Evolutionary conservation across 1,284 basidiomycete genomes (phyloP).

Genomic region (Laetiporus sulphureus): DNA sequence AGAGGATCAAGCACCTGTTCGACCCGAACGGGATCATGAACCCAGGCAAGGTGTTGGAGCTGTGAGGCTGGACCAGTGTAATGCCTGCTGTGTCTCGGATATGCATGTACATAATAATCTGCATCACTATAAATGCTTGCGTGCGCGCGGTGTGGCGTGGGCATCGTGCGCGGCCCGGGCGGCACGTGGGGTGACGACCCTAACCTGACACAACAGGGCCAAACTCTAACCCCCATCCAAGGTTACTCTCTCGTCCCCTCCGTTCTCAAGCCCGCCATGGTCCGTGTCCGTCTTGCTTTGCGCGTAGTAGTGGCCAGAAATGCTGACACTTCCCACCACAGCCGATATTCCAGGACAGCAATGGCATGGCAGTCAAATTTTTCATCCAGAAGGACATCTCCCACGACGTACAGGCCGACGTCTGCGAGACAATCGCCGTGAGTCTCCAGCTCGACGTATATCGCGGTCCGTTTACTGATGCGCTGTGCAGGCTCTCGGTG

Average conservation of each 20-base stretch:
- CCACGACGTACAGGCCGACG: slow-evolving; percentile 55
- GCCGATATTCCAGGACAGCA: slow-evolving; percentile 63
- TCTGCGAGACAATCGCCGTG: slow-evolving; percentile 66
- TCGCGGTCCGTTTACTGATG: no score
- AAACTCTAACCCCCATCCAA: slow-evolving; percentile 27
- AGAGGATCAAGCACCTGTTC: slow-evolving; percentile 84
- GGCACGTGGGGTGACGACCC: slow-evolving; percentile 15
- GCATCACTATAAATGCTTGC: not conserved
- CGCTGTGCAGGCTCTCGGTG: slow-evolving; percentile 52
- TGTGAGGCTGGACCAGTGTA: not conserved
- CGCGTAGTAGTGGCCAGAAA: not conserved
- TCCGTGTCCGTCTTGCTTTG: slow-evolving; percentile 3
- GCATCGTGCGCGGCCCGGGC: not conserved
- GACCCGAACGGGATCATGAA: slow-evolving; percentile 92
- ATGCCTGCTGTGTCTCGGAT: slow-evolving; percentile 1
- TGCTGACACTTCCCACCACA: slow-evolving; percentile 11
- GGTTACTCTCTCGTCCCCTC: slow-evolving; percentile 12
- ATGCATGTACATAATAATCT: slow-evolving; percentile 10
- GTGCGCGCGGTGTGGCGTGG: not conserved
- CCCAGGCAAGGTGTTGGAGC: slow-evolving; percentile 66
- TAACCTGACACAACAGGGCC: slow-evolving; percentile 23
- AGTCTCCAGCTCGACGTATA: no score
- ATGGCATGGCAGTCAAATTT: slow-evolving; percentile 65
- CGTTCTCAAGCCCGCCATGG: slow-evolving; percentile 15
- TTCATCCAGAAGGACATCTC: slow-evolving; percentile 75